phyloP scores from a whole-genome alignment of 441 rosid species.

The Geranium incanum region DNA sequence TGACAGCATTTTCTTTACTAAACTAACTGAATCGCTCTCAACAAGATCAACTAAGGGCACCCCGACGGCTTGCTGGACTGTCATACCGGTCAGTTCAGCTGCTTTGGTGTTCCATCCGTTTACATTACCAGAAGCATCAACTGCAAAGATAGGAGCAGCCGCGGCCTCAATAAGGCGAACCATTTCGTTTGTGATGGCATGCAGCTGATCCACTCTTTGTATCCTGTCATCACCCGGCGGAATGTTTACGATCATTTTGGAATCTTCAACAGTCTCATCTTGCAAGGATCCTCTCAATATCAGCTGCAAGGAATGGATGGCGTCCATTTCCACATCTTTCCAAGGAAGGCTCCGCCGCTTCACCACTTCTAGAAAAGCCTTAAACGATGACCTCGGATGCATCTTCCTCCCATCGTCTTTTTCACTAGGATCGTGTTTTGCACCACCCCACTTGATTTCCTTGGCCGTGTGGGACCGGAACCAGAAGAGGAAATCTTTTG shows the following conservation, averaged over 20 bases:
- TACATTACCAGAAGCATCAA: slow-evolving; percentile 54
- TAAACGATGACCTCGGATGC: slow-evolving; percentile 87
- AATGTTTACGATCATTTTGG: slow-evolving; percentile 41
- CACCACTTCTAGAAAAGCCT: slow-evolving; percentile 75
- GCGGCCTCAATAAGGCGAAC: slow-evolving; percentile 81
- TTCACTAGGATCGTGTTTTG: slow-evolving; percentile 64
- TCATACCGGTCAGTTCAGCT: slow-evolving; percentile 63
- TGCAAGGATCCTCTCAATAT: slow-evolving; percentile 64
- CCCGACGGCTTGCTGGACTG: slow-evolving; percentile 69
- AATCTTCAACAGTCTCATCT: slow-evolving; percentile 37
- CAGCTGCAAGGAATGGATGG: slow-evolving; percentile 78
- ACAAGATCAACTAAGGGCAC: slow-evolving; percentile 45
- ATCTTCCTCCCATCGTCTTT: slow-evolving; percentile 63
- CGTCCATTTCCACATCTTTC: slow-evolving; percentile 86
- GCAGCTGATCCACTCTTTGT: slow-evolving; percentile 50
- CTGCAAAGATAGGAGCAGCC: slow-evolving; percentile 68
- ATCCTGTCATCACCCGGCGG: slow-evolving; percentile 41
- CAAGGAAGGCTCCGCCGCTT: slow-evolving; percentile 61
- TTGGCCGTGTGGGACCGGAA: slow-evolving; percentile 72
- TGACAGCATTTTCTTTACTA: slow-evolving; percentile 36
- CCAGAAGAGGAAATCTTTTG: slow-evolving; percentile 76
- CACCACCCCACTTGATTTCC: slow-evolving; percentile 88
- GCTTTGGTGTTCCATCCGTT: slow-evolving; percentile 81
- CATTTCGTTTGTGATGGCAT: slow-evolving; percentile 57
- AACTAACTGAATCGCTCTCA: slow-evolving; percentile 37